Percentiles rank a stretch among this genome's conserved stretches.
phyloP scores from a whole-genome alignment of 1,139 yeast species.

The Dujonia santamariae region DNA sequence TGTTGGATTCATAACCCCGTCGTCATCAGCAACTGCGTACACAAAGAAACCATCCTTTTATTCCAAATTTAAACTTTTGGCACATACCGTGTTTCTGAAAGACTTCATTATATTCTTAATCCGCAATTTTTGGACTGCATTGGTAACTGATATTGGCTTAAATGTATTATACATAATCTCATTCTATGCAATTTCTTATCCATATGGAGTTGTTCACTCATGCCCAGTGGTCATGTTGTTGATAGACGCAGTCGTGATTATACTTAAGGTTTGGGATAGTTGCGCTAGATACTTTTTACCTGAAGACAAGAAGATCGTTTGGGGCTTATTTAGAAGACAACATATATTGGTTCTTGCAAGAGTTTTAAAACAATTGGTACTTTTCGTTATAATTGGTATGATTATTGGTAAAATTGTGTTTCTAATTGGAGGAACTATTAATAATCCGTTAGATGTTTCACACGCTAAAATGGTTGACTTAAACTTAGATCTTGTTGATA shows the following conservation, averaged over 20 bases:
- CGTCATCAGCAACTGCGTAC: no score
- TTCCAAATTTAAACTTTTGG: no score
- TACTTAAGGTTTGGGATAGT: no score
- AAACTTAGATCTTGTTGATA: constrained; percentile 7
- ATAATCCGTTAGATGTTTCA: constrained; percentile 13
- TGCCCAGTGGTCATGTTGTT: constrained; percentile 4
- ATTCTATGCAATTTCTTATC: not conserved
- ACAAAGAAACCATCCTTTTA: no score
- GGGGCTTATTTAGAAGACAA: not conserved
- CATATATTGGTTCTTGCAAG: not conserved
- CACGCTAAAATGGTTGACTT: not conserved
- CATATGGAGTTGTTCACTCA: not conserved
- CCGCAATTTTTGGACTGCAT: constrained; percentile 4
- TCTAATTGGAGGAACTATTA: constrained; percentile 11
- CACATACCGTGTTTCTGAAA: no score
- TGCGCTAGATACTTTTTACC: no score
- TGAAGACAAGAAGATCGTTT: no score
- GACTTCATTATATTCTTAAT: no score
- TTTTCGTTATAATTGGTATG: constrained; percentile 6
- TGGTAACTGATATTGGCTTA: not conserved
- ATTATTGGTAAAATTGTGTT: constrained; percentile 5
- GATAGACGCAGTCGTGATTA: constrained; percentile 3
- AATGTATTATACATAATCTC: constrained; percentile 2
- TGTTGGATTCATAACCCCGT: no score
- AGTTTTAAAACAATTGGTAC: constrained; percentile 3